A percentile compares a stretch with the other conserved stretches of the same genome.
phyloP scores from a whole-genome alignment of 371 early-diverging fungal genomes.

The Mucor indicus region DNA sequence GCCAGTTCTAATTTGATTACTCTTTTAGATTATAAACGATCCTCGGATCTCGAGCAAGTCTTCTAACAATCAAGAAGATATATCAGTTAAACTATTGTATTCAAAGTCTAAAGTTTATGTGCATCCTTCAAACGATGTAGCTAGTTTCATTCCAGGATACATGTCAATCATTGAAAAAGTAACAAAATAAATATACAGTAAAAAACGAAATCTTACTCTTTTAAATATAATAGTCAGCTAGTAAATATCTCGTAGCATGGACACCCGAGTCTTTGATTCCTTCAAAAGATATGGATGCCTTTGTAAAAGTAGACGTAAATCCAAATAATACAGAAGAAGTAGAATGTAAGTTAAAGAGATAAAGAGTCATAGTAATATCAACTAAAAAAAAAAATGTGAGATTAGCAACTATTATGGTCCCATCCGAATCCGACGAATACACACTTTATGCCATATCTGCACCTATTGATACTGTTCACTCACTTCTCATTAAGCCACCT shows the following conservation, averaged over 20 bases:
- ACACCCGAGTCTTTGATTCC: conserved; percentile 41
- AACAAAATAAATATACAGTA: neutral
- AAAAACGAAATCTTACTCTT: neutral
- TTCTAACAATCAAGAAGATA: neutral
- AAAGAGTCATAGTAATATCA: neutral
- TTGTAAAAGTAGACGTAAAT: conserved; percentile 36
- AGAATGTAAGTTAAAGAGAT: conserved; percentile 5
- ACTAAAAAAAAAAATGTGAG: neutral
- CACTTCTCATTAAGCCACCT: conserved; percentile 35
- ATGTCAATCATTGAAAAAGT: conserved; percentile 43
- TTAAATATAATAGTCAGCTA: conserved; percentile 17
- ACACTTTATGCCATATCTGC: conserved; percentile 35
- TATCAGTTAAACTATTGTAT: conserved; percentile 32
- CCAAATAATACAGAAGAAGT: conserved; percentile 28
- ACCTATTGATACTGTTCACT: conserved; percentile 26
- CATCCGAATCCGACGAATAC: conserved; percentile 19
- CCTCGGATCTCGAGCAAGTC: conserved; percentile 5
- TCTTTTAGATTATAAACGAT: conserved; percentile 4
- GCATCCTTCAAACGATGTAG: conserved; percentile 32
- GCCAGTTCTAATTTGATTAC: neutral
- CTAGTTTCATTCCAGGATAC: conserved; percentile 40
- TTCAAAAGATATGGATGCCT: conserved; percentile 36
- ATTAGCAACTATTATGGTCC: conserved; percentile 21
- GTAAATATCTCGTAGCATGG: conserved; percentile 42
- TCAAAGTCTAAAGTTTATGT: conserved; percentile 52